These are phyloP conservation scores for Barnettozyma californica DNA, from an alignment of 805 yeast species.

Conservation along the genomic window DNA sequence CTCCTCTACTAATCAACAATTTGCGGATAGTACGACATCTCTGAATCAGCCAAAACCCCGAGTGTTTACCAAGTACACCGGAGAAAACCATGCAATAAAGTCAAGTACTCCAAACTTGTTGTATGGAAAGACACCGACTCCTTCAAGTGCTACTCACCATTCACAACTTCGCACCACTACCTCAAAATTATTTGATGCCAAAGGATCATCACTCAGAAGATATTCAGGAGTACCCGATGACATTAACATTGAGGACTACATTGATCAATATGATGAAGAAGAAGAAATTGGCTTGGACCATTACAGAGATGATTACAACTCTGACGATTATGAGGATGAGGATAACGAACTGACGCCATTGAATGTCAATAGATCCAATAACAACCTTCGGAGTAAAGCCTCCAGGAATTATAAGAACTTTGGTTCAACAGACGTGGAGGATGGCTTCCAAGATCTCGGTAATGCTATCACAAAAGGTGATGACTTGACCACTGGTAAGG, in stretches of 20 bases:
- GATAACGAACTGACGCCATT: constrained; percentile 23
- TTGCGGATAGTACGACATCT: background rate
- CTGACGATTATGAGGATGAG: constrained; percentile 22
- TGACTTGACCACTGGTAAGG: background rate
- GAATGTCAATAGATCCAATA: constrained; percentile 19
- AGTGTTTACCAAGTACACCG: constrained; percentile 20
- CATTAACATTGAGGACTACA: constrained; percentile 38
- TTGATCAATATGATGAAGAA: constrained; percentile 38
- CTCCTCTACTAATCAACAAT: background rate
- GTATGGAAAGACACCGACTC: constrained; percentile 1
- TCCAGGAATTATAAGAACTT: constrained; percentile 14
- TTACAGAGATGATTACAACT: constrained; percentile 24
- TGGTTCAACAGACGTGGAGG: constrained; percentile 16
- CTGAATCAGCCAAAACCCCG: constrained; percentile 8
- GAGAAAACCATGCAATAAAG: constrained; percentile 13
- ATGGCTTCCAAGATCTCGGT: constrained; percentile 8
- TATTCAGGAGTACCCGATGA: constrained; percentile 70
- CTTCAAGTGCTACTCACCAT: background rate
- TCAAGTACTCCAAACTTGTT: constrained; percentile 13
- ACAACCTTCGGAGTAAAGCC: constrained; percentile 18
- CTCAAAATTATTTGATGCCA: constrained; percentile 66
- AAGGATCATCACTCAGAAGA: constrained; percentile 66
- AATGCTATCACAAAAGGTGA: constrained; percentile 9
- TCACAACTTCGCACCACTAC: constrained; percentile 58
- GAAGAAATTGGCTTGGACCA: constrained; percentile 30